Evolutionary conservation across 129 eudicot species (phyloP).

Genomic region (Arctium lappa): DNA sequence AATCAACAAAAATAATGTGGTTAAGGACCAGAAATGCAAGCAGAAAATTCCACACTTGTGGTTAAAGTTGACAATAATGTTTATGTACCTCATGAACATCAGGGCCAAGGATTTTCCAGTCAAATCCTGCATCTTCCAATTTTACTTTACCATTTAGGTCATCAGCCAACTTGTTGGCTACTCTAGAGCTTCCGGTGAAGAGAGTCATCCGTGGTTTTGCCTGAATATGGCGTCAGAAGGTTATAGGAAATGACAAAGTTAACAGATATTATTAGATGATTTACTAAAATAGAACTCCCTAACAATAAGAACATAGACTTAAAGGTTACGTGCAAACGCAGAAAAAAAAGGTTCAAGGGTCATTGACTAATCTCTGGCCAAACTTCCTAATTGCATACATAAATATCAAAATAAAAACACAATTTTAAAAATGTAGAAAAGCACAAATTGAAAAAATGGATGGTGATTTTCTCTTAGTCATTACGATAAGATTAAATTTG

Average conservation of each 20-base stretch:
- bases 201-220: slow-evolving; percentile 97
- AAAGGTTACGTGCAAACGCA: background rate
- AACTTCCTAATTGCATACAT: background rate
- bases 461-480: background rate
- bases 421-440: background rate
- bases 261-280: background rate
- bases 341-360: background rate
- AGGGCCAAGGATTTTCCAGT: slow-evolving; percentile 98
- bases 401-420: background rate
- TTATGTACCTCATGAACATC: slow-evolving; percentile 86
- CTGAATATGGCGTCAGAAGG: slow-evolving; percentile 28
- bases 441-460: background rate
- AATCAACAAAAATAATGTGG: slow-evolving; percentile 1
- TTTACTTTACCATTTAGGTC: slow-evolving; percentile 81
- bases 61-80: background rate
- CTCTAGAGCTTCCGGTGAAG: slow-evolving; percentile 94
- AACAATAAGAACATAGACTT: background rate
- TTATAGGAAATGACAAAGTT: background rate
- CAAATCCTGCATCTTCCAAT: slow-evolving; percentile 99
- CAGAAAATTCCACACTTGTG: background rate
- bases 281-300: background rate
- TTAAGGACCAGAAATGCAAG: background rate
- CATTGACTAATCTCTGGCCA: background rate
- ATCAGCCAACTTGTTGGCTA: slow-evolving; percentile 81
- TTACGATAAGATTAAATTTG: background rate